Base-by-base conservation (phyloP, 2,329 filamentous ascomycete genomes). In the Neonectria hederae region DNA sequence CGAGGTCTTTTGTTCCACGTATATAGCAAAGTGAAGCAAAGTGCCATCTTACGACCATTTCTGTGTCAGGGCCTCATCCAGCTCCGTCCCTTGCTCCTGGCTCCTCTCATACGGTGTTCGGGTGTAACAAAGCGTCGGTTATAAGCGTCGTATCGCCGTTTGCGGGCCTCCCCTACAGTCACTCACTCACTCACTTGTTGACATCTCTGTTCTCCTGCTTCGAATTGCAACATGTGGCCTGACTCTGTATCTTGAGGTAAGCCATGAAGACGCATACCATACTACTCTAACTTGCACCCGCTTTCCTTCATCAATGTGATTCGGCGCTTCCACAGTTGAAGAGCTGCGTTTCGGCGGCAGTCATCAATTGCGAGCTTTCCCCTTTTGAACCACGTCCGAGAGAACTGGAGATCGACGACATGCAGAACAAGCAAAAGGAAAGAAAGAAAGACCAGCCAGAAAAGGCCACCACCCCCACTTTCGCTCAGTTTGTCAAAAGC, bases 101-200 rank as follows among this genome's bases (percentile, higher is more conserved):
- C 30, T 38, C 49, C 30, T 40, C 49, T 32, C 19, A 9, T n/a
- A 10, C 17, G 11, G 24, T 26, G 9, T 42, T 19, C 28, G 28
- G 17, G 32, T 40, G 17, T 26, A 22, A 40, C 19, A 32, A 21
- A 21, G 38, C n/a, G 51, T 60, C 57, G 57, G 57, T 26, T 54
- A 49, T 60, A 60, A 40, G 38, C 40, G 49, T 13, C 49, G 57
- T 60, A 60, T 46, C 57, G 49, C 57, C 57, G 57, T 38, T 35
- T 60, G 56, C 48, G 56, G 56, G 19, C 48, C 14, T 53, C 14
- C n/a, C n/a, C n/a, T n/a, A n/a, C n/a, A n/a, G n/a, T n/a, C 30
- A 32, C 30, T 3, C 28, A 10, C 28, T 58, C 54, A 21, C 19
- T 24, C 49, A 42, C 46, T 35, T 52, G 46, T 24, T 13, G 24